These are phyloP conservation scores for Candida caryicola DNA, from an alignment of 805 yeast genomes.

Conservation along the genomic window DNA sequence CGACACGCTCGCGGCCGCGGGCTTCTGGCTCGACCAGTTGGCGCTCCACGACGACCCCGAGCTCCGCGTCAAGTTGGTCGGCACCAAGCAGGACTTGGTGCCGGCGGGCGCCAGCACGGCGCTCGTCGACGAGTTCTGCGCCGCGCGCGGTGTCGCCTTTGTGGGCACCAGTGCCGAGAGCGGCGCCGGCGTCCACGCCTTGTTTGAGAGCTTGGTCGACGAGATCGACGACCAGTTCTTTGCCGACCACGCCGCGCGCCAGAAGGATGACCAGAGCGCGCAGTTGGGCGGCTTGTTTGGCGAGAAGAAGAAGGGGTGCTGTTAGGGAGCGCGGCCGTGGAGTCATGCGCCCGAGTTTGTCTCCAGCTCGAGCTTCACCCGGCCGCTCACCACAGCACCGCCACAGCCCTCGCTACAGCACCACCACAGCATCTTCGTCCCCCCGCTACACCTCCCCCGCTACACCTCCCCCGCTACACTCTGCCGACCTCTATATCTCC, in stretches of 20 bases:
- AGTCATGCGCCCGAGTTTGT: too few relatives aligned
- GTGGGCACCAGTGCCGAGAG: slow-evolving; percentile 64
- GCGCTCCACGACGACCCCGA: slow-evolving; percentile 20
- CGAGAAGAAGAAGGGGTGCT: background rate
- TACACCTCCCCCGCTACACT: too few relatives aligned
- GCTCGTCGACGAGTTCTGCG: slow-evolving; percentile 16
- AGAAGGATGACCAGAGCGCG: slow-evolving; percentile 4
- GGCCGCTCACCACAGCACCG: too few relatives aligned
- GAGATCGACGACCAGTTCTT: slow-evolving; percentile 32
- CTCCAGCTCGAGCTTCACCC: too few relatives aligned
- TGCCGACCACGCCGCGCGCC: slow-evolving; percentile 15
- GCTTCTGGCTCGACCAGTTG: slow-evolving; percentile 88
- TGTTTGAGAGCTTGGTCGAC: slow-evolving; percentile 32
- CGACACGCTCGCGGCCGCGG: slow-evolving; percentile 62
- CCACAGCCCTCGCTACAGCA: too few relatives aligned
- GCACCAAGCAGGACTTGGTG: slow-evolving; percentile 76
- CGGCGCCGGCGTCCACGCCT: slow-evolving; percentile 54
- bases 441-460: too few relatives aligned
- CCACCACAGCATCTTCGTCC: too few relatives aligned
- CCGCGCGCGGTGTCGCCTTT: slow-evolving; percentile 16
- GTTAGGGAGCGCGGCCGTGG: too few relatives aligned
- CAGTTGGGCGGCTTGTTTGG: slow-evolving; percentile 1
- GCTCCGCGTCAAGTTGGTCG: slow-evolving; percentile 55
- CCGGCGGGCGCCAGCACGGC: slow-evolving; percentile 7
- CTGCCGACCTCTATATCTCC: background rate